Conservation (phyloP, 2,329 filamentous ascomycete species). For the Fusarium circinatum region DNA sequence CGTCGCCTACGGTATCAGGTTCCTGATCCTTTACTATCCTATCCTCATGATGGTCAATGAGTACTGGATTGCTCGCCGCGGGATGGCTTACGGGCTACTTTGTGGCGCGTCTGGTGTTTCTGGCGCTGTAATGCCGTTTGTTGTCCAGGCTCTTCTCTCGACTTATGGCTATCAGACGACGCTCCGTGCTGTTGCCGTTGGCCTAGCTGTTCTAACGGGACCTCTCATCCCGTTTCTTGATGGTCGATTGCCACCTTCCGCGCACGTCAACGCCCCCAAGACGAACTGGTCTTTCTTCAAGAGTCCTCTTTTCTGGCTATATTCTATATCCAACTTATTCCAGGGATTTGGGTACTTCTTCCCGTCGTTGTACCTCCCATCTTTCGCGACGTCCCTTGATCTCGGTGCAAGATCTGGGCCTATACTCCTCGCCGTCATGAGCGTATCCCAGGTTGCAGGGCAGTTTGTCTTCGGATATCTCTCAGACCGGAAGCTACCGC, state of each 20-base stretch:
- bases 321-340: neutral
- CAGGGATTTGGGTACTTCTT: neutral
- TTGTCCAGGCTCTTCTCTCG: neutral
- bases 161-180: too few species aligned
- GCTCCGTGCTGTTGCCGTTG: neutral
- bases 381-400: neutral
- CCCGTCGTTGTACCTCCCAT: neutral
- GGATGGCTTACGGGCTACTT: neutral
- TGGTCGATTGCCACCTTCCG: neutral
- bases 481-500: neutral
- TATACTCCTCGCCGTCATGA: neutral
- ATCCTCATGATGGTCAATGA: neutral
- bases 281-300: neutral
- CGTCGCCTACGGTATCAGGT: neutral
- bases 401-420: neutral
- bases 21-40: neutral
- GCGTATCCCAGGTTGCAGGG: neutral
- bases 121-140: neutral
- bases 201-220: neutral
- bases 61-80: neutral
- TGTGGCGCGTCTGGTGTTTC: neutral
- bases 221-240: neutral
- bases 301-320: neutral
- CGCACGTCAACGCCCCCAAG: neutral
- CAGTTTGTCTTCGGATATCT: neutral